A percentile compares a stretch with the other conserved stretches of the same genome.
Conservation (phyloP, 352 stramenopile genomes). For the Phytopythium kandeliae region DNA sequence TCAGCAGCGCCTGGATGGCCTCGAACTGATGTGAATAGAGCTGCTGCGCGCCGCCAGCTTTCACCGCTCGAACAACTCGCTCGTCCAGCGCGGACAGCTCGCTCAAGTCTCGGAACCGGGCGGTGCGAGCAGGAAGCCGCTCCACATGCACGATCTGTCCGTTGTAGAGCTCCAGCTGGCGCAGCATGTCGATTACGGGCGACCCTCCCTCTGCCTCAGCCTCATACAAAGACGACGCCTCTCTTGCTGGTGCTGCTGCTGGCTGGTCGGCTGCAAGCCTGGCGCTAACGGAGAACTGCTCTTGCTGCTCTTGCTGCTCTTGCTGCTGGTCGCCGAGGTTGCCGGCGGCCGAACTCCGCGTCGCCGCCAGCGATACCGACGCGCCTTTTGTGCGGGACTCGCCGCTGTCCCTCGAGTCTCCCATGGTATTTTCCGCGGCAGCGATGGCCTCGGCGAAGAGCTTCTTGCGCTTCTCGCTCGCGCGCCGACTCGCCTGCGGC, state of each 20-base stretch:
- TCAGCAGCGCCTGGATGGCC: constrained; percentile 83
- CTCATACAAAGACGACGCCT: not conserved
- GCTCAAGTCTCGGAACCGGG: constrained; percentile 30
- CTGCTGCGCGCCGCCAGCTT: constrained; percentile 21
- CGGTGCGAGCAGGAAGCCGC: constrained; percentile 29
- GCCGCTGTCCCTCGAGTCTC: not conserved
- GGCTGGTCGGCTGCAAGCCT: no score
- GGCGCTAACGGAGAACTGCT: no score
- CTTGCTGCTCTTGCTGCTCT: not conserved
- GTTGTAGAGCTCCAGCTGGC: constrained; percentile 47
- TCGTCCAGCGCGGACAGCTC: constrained; percentile 18
- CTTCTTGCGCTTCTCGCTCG: constrained; percentile 43
- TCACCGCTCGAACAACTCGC: not conserved
- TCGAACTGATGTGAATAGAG: constrained; percentile 92
- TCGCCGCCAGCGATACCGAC: not conserved
- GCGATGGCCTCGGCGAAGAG: constrained; percentile 38
- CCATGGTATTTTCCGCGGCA: not conserved
- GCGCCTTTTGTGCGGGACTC: not conserved
- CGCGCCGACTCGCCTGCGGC: constrained; percentile 54
- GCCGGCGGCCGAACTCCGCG: no score
- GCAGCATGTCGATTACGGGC: constrained; percentile 43
- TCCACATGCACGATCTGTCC: constrained; percentile 84
- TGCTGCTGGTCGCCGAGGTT: not conserved
- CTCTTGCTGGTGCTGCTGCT: not conserved
- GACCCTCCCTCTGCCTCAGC: not conserved